Evolutionary conservation across 768 basidiomycete species (phyloP).

Genomic region (Amanita fuliginea): DNA sequence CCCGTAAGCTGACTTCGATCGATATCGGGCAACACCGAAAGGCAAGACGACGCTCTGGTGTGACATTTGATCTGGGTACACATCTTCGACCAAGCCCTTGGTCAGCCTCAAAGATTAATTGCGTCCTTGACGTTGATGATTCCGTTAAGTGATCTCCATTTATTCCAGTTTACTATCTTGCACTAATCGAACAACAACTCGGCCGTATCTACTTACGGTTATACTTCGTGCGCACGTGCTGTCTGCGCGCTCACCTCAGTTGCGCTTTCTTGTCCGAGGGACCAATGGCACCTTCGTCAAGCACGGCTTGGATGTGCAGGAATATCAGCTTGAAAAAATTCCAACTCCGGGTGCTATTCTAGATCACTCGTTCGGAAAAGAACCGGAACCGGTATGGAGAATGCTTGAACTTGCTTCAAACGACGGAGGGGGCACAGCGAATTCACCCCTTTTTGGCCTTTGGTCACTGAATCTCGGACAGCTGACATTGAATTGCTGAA

Average conservation of each 20-base stretch:
- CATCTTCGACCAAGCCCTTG: slow-evolving; percentile 80
- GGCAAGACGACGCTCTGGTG: slow-evolving; percentile 56
- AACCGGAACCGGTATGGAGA: slow-evolving; percentile 55
- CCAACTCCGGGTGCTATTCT: slow-evolving; percentile 33
- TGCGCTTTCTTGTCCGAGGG: slow-evolving; percentile 65
- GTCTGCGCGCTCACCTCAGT: slow-evolving; percentile 53
- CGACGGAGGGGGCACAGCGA: slow-evolving; percentile 35
- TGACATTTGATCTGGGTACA: slow-evolving; percentile 68
- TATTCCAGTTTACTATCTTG: slow-evolving; percentile 39
- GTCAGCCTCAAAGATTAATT: slow-evolving; percentile 55
- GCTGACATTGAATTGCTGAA: slow-evolving; percentile 55
- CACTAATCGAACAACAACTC: slow-evolving; percentile 27
- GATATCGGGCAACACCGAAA: slow-evolving; percentile 54
- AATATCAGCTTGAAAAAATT: slow-evolving; percentile 59
- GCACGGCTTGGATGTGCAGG: slow-evolving; percentile 69
- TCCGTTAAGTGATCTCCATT: slow-evolving; percentile 29
- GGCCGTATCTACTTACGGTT: slow-evolving; percentile 47
- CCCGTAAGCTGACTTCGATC: slow-evolving; percentile 35
- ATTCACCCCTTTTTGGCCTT: slow-evolving; percentile 8
- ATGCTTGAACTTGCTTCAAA: slow-evolving; percentile 42
- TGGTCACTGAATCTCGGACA: slow-evolving; percentile 17
- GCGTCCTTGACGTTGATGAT: slow-evolving; percentile 60
- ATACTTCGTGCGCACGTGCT: slow-evolving; percentile 62
- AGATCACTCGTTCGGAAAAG: slow-evolving; percentile 40
- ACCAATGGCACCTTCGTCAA: slow-evolving; percentile 65